Evolutionary conservation across 352 stramenopile species (phyloP), one percentile per base, ranked within the genome.

Genomic region (Pythium aristosporum): DNA sequence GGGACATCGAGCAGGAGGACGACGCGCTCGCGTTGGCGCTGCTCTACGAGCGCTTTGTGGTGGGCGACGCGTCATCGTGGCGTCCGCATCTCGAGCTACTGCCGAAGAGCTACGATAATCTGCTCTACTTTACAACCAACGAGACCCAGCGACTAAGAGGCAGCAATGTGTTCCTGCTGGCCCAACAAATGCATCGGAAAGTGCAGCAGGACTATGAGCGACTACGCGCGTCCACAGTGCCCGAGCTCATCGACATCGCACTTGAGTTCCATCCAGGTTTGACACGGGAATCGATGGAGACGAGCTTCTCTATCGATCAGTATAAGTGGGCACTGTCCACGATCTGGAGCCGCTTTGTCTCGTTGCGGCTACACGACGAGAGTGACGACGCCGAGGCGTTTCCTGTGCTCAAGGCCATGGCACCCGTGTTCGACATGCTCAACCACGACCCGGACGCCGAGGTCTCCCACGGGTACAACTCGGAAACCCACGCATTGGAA

Each of bases 321-420:
- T 94, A 91, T 73, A 81, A 87, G 57, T 94, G 85, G 85, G 85
- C 83, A 30, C 57, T 94, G n/a, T 92, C 85, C 15, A 92, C 83
- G 39, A 89, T 94, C 68, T 94, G 85, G 85, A 94, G 85, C 63
- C 85, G 85, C 43, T 92, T 92, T 32, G 85, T 94, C 41, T 91
- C 85, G 36, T 47, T 94, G 36, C 57, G 68, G 5, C 57, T 89
- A n/a, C 20, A 52, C 9, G 61, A 72, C 16, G 58, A 72, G 5
- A 39, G 25, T 8, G 6, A 8, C 20, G 12, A 0, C 20, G 5
- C 10, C 13, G 34, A 13, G n/a, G 46, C 25, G 53, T 65, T 65
- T 7, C 50, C 51, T 9, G 57, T 61, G 21, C 71, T 88, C 54
- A 94, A 94, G 65, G 82, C 80, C 5, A 94, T 94, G 85, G 79